Base-by-base conservation (phyloP, 176 grass and related monocot genomes). In the Pontederia paniculata region DNA sequence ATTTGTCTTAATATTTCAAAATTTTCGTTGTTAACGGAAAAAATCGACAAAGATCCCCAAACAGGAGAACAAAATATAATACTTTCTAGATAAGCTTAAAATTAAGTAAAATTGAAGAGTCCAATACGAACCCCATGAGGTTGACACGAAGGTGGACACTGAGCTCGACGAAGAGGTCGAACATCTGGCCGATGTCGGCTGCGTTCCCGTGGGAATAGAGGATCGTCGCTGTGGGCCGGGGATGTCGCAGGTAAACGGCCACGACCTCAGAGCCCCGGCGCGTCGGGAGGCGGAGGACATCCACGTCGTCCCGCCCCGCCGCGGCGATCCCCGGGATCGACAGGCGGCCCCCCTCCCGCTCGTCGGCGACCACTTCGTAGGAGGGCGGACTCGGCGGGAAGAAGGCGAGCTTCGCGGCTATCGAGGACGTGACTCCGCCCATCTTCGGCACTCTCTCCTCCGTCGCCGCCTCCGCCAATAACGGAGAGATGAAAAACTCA, bases 341-440 rank as follows among this genome's bases (percentile, higher is more conserved):
- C 70, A 58, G 77, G 51, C 7, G 60, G 42, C 81, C 89, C 4
- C 56, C 28, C 5, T 37, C 77, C 23, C 23, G 68, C 16, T 70
- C 42, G 50, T 88, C 81, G 50, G 70, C 71, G 54, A 78, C 72
- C 67, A 95, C 74, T 55, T 74, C 48, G 75, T 95, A 95, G 65
- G 89, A 82, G 16, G 89, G 75, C 68, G 89, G 89, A 21, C 77
- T 72, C 48, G 89, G 89, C n/a, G 89, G 89, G 72, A 95, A 95
- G 84, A 95, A 95, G 18, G 89, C 89, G 51, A 95, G 73, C 81
- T 95, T 95, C 51, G 89, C 84, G 75, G 89, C 89, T 65, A 95
- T 83, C 53, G 84, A 88, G 67, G 89, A 95, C 60, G 89, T 95
- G 53, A 95, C 84, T 42, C 89, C 89, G 28, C 89, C 89, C 89